phyloP scores from a whole-genome alignment of 2,329 filamentous ascomycete species.

The Hypoxylon sp. region DNA sequence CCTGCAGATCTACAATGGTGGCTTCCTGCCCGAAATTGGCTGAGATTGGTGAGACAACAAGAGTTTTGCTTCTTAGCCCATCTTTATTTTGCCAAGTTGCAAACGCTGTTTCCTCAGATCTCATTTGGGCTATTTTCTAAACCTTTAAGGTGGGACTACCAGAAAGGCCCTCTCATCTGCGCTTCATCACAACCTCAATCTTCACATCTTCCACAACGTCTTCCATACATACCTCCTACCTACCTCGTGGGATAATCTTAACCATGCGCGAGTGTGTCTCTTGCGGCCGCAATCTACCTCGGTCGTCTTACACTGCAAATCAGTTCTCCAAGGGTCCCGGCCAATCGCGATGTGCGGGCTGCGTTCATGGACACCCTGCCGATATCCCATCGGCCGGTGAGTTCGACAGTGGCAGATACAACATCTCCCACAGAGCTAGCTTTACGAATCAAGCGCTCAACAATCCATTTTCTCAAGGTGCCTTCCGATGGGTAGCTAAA shows the following conservation, averaged over 20 bases:
- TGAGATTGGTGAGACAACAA: too few relatives aligned
- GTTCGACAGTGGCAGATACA: constrained; percentile 51
- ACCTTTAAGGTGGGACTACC: too few relatives aligned
- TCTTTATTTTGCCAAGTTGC: too few relatives aligned
- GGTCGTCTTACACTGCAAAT: constrained; percentile 50
- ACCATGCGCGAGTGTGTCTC: constrained; percentile 43
- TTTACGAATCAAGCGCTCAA: constrained; percentile 22
- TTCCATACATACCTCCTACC: not conserved
- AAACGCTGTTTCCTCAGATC: too few relatives aligned
- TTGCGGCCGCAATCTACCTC: constrained; percentile 49
- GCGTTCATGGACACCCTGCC: constrained; percentile 40
- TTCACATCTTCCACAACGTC: not conserved
- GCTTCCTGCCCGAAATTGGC: too few relatives aligned
- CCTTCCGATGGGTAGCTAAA: constrained; percentile 51
- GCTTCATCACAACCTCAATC: not conserved
- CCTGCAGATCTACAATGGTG: too few relatives aligned
- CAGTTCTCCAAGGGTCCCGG: constrained; percentile 47
- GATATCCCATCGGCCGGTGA: constrained; percentile 30
- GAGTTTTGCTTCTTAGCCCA: too few relatives aligned
- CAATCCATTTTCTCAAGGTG: constrained; percentile 47
- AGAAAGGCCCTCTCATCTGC: not conserved
- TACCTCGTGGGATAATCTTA: not conserved
- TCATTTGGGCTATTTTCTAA: too few relatives aligned
- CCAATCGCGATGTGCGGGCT: constrained; percentile 48
- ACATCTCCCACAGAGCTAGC: constrained; percentile 12